phyloP scores from a whole-genome alignment of 805 yeast genomes.

The Metschnikowia corniflorae region DNA sequence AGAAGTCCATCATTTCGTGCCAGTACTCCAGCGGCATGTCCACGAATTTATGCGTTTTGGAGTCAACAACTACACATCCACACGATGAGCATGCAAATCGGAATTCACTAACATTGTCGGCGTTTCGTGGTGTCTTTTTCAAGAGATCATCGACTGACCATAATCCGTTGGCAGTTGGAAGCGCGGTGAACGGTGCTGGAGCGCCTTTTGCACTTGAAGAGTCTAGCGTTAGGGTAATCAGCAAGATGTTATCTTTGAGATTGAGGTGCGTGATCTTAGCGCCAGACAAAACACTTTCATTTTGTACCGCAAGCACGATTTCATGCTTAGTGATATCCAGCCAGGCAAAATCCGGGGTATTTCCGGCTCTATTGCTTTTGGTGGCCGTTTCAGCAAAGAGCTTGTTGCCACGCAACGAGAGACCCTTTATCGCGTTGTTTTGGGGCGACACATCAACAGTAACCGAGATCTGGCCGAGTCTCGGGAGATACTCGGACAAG shows the following conservation, averaged over 20 bases:
- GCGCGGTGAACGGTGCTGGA: slow-evolving; percentile 12
- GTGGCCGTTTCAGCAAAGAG: slow-evolving; percentile 5
- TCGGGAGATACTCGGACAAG: slow-evolving; percentile 16
- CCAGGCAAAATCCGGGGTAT: neutral
- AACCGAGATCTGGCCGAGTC: slow-evolving; percentile 15
- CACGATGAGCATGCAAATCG: slow-evolving; percentile 33
- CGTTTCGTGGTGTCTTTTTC: slow-evolving; percentile 28
- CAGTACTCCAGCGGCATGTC: slow-evolving; percentile 91
- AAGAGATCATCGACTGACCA: slow-evolving; percentile 46
- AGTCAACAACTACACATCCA: slow-evolving; percentile 23
- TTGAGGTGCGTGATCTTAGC: slow-evolving; percentile 7
- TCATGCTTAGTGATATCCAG: neutral
- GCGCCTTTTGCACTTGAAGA: neutral
- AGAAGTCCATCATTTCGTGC: slow-evolving; percentile 93
- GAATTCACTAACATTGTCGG: slow-evolving; percentile 22
- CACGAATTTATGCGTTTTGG: slow-evolving; percentile 32
- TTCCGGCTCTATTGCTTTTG: neutral
- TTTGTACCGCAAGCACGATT: slow-evolving; percentile 5
- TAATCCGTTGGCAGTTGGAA: slow-evolving; percentile 10
- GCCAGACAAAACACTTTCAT: neutral
- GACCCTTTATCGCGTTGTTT: slow-evolving; percentile 2
- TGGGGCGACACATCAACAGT: slow-evolving; percentile 5
- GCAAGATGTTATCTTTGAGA: neutral
- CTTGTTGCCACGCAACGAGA: slow-evolving; percentile 2
- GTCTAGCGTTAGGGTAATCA: slow-evolving; percentile 2